Base-by-base conservation (phyloP, 345 rosid genomes). In the Triadica sebifera region DNA sequence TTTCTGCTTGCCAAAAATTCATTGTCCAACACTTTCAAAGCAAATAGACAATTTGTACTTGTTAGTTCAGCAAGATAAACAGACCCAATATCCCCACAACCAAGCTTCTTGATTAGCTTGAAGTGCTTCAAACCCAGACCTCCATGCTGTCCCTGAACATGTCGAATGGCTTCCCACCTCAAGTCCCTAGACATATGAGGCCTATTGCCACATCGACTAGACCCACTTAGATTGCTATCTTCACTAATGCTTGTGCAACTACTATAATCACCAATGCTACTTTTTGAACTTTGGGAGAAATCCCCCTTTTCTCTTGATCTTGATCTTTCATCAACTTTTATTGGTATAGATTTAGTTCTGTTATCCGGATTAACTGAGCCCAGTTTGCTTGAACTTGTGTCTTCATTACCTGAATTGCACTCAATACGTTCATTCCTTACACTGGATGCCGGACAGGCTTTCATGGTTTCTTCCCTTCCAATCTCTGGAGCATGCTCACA, bases 181-280 rank as follows among this genome's bases (percentile, higher is more conserved):
- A 80, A 69, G 78, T 91, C 88, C 75, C 81, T 84, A 66, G 96
- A 91, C 93, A 89, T 91, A 77, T 91, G 96, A 69, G 92, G 96
- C 81, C 96, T 83, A 69, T 77, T 83, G 65, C 88, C 85, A 77
- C 82, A 77, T 51, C 84, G 82, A 82, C 84, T 82, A 65, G 88
- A 86, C 67, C 84, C 81, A 43, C 88, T 87, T 56, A 86, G 81
- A 73, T 75, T 81, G 82, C 92, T 85, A 49, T 84, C 86, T 61
- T 85, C 89, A 65, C 93, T 89, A 20, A 81, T 81, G 76, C 85
- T 86, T 34, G 89, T 83, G 79, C 89, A 84, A 65, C 88, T 85
- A 63, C 93, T 91, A 71, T 84, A 87, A 15, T 89, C 92, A 70
- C 90, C 93, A 4, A 89, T 86, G 83, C 96, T 91, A 80, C 96